Evolutionary conservation across 306 rosid genomes (phyloP).

Genomic region (Vigna mungo): DNA sequence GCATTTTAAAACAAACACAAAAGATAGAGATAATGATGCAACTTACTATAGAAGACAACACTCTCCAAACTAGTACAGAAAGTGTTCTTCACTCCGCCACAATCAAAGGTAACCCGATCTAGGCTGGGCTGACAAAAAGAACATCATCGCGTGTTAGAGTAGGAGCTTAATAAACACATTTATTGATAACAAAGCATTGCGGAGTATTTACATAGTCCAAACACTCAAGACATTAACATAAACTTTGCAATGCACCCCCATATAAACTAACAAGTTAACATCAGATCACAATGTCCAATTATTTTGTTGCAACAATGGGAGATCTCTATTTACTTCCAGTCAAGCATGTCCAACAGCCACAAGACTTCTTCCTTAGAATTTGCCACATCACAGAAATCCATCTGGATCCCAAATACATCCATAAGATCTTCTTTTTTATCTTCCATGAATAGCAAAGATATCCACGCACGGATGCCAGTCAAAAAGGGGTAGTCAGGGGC

Average conservation of each 20-base stretch:
- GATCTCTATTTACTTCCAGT: slow-evolving; percentile 77
- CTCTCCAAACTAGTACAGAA: too few relatives aligned
- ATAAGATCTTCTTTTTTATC: slow-evolving; percentile 65
- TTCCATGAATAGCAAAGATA: slow-evolving; percentile 91
- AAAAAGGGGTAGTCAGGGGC: slow-evolving; percentile 77
- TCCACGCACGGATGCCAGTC: slow-evolving; percentile 86
- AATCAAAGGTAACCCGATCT: too few relatives aligned
- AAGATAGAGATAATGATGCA: too few relatives aligned
- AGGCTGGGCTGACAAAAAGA: too few relatives aligned
- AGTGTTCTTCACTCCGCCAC: too few relatives aligned
- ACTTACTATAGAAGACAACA: too few relatives aligned
- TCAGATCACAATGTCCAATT: slow-evolving; percentile 29
- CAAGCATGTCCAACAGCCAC: slow-evolving; percentile 92
- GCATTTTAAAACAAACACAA: too few relatives aligned
- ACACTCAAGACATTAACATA: slow-evolving; percentile 29
- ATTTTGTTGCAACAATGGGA: background rate
- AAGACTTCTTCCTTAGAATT: slow-evolving; percentile 87
- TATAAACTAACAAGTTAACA: slow-evolving; percentile 29
- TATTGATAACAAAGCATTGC: slow-evolving; percentile 18
- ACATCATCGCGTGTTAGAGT: too few relatives aligned
- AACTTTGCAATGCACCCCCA: slow-evolving; percentile 1
- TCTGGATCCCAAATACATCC: slow-evolving; percentile 89
- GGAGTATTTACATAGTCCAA: slow-evolving; percentile 35
- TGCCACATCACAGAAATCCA: slow-evolving; percentile 96
- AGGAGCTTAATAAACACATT: background rate